These are phyloP conservation scores for Fusarium dlaminii DNA, from an alignment of 2,329 filamentous ascomycete genomes.

Conservation along the genomic window DNA sequence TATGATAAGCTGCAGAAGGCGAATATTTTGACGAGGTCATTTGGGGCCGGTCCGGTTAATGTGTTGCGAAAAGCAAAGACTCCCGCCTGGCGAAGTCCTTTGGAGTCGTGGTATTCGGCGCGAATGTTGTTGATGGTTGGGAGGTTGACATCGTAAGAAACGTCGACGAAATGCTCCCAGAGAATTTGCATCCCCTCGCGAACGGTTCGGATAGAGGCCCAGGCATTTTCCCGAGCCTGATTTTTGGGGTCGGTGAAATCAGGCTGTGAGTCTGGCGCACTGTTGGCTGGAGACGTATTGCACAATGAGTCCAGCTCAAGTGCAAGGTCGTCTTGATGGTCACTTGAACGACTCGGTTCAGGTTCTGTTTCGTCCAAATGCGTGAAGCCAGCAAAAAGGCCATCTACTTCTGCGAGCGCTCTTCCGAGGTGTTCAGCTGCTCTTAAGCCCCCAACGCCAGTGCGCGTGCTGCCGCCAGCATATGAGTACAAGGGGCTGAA, in stretches of 20 bases:
- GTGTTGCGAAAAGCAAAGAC: constrained; percentile 32
- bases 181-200: background rate
- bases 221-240: background rate
- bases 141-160: background rate
- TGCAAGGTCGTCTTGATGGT: background rate
- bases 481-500: background rate
- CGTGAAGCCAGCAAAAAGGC: constrained; percentile 18
- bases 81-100: constrained; percentile 20
- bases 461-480: background rate
- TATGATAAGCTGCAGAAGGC: constrained; percentile 36
- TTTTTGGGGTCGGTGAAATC: background rate
- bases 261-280: background rate
- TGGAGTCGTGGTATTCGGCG: background rate
- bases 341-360: rapidly evolving
- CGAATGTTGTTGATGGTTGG: constrained; percentile 9
- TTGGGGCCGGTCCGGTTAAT: background rate
- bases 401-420: constrained; percentile 22
- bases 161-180: constrained; percentile 7
- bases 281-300: rapidly evolving
- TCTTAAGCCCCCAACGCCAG: background rate
- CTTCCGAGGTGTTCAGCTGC: background rate
- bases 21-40: constrained; percentile 15
- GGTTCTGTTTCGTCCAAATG: constrained; percentile 11
- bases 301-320: background rate
- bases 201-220: constrained; percentile 12